Evolutionary conservation across 1,139 yeast species (phyloP).

Genomic region (Saccharomyces hybrid): DNA sequence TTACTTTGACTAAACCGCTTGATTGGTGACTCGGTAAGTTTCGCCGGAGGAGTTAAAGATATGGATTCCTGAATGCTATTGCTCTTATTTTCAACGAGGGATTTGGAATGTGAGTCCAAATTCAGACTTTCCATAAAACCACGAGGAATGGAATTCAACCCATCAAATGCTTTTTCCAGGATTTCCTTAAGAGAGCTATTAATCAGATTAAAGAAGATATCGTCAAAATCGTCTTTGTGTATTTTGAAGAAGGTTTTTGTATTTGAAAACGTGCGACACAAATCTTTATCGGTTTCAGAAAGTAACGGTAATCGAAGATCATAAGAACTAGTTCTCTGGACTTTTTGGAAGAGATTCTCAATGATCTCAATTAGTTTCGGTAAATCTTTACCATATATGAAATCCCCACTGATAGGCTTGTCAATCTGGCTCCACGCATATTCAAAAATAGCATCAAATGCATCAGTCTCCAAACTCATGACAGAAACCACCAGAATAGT

Average conservation of each 20-base stretch:
- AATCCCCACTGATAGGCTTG: slow-evolving; percentile 13
- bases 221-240: slow-evolving; percentile 28
- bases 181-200: slow-evolving; percentile 21
- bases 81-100: background rate
- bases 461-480: background rate
- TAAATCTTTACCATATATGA: slow-evolving; percentile 30
- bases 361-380: slow-evolving; percentile 17
- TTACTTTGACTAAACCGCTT: background rate
- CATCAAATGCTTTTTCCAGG: slow-evolving; percentile 12
- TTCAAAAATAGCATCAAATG: slow-evolving; percentile 12
- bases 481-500: background rate
- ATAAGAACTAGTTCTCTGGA: slow-evolving; percentile 1
- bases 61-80: background rate
- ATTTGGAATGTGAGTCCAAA: background rate
- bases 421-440: slow-evolving; percentile 32
- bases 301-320: slow-evolving; percentile 10
- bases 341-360: slow-evolving; percentile 18
- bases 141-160: slow-evolving; percentile 3
- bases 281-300: slow-evolving; percentile 22
- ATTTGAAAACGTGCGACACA: slow-evolving; percentile 26
- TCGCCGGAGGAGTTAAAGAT: background rate
- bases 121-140: background rate
- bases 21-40: background rate
- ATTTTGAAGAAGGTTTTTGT: slow-evolving; percentile 28
- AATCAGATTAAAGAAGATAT: slow-evolving; percentile 24